A percentile compares a stretch with the other conserved stretches of the same genome.
Conservation (phyloP, 164 flowering plant species). For the Vitis riparia region DNA sequence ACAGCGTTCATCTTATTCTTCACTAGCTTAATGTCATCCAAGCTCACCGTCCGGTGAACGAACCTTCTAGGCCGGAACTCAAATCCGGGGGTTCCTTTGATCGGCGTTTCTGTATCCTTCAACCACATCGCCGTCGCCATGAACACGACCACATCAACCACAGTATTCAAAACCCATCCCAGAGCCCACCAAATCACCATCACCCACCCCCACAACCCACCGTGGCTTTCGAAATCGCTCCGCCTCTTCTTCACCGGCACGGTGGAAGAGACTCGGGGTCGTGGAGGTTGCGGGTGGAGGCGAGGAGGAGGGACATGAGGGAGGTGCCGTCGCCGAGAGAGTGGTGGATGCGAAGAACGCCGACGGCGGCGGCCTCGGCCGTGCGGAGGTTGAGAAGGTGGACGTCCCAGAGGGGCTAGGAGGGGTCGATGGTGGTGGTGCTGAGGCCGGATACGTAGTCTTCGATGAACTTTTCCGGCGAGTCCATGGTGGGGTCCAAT, state of each 20-base stretch:
- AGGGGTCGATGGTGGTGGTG: conserved; percentile 36
- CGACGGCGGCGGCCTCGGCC: conserved; percentile 42
- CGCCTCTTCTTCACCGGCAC: conserved; percentile 29
- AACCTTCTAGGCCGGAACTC: too few species aligned
- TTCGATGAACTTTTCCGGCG: conserved; percentile 49
- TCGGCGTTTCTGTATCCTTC: too few species aligned
- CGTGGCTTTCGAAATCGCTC: too few species aligned
- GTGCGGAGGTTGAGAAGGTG: conserved; percentile 60
- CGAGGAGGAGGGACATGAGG: conserved; percentile 54
- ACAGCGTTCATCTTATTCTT: conserved; percentile 47
- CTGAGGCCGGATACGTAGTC: conserved; percentile 44
- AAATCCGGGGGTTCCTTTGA: too few species aligned
- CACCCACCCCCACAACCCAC: too few species aligned
- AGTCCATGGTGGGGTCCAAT: conserved; percentile 25
- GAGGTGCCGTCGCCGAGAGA: conserved; percentile 77
- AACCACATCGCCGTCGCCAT: too few species aligned
- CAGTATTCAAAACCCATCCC: conserved; percentile 34
- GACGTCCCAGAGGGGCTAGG: conserved; percentile 69
- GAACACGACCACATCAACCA: conserved; percentile 30
- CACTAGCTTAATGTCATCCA: conserved; percentile 61
- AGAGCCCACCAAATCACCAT: background rate
- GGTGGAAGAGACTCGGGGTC: conserved; percentile 53
- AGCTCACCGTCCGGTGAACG: too few species aligned
- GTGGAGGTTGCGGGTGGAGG: conserved; percentile 43
- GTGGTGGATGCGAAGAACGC: conserved; percentile 56